Evolutionary conservation across 2,329 filamentous ascomycete species (phyloP).

Genomic region (Apiospora sp.): DNA sequence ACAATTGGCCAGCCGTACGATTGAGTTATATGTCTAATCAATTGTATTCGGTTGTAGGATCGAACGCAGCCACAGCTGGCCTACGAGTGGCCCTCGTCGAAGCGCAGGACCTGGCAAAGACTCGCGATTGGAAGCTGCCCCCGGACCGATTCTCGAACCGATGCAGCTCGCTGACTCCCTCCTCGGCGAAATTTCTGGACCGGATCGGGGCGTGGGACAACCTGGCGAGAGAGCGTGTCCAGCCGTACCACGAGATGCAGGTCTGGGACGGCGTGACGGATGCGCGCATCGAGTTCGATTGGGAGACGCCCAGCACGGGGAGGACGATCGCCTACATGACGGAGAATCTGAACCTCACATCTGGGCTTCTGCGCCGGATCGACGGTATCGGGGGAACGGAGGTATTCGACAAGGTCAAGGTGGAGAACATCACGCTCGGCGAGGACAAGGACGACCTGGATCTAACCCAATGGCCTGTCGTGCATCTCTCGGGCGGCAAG

Average conservation of each 20-base stretch:
- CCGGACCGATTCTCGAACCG: slow-evolving; percentile 84
- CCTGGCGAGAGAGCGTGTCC: slow-evolving; percentile 75
- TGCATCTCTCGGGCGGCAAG: slow-evolving; percentile 74
- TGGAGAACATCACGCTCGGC: slow-evolving; percentile 82
- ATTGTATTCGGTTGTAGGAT: slow-evolving; percentile 58
- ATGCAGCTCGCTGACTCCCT: slow-evolving; percentile 92
- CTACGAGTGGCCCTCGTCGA: slow-evolving; percentile 91
- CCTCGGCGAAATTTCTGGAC: slow-evolving; percentile 83
- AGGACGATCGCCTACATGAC: slow-evolving; percentile 92
- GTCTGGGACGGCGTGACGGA: slow-evolving; percentile 96
- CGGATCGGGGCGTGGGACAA: slow-evolving; percentile 87
- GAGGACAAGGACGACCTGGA: slow-evolving; percentile 73
- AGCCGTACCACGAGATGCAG: slow-evolving; percentile 94
- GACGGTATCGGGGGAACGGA: slow-evolving; percentile 73
- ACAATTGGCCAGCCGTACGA: not conserved
- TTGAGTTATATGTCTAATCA: not conserved
- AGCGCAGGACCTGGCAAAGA: slow-evolving; percentile 80
- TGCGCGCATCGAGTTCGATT: slow-evolving; percentile 89
- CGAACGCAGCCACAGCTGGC: slow-evolving; percentile 76
- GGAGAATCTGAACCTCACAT: slow-evolving; percentile 90
- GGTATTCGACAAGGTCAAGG: slow-evolving; percentile 78
- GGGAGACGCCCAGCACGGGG: slow-evolving; percentile 54
- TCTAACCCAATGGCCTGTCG: slow-evolving; percentile 85
- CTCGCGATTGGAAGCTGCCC: slow-evolving; percentile 71
- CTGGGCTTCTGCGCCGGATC: slow-evolving; percentile 76